Conservation (phyloP, 139 green algal genomes). For the Chlamydomonas schloesseri region DNA sequence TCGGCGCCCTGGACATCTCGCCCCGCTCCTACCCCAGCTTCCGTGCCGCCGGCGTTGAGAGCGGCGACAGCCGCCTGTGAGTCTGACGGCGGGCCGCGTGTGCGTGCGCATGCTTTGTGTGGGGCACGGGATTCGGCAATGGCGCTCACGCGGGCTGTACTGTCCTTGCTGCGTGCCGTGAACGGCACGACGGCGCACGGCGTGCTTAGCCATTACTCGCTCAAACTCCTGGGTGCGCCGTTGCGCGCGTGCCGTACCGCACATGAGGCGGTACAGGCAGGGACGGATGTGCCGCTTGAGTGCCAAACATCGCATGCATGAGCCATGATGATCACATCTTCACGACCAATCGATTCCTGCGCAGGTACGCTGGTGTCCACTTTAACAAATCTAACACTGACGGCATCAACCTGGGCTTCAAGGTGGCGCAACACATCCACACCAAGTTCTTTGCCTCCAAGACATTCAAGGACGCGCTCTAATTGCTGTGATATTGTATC, state of each 20-base stretch:
- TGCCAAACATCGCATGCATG: too few relatives aligned
- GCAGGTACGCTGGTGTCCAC: not conserved
- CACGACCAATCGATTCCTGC: too few relatives aligned
- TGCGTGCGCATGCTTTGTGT: not conserved
- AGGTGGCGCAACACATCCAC: not conserved
- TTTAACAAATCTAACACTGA: not conserved
- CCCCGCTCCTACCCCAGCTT: slow-evolving; percentile 45
- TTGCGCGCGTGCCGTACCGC: too few relatives aligned
- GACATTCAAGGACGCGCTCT: not conserved
- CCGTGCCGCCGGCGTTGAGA: not conserved
- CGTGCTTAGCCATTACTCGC: too few relatives aligned
- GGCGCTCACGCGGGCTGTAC: too few relatives aligned
- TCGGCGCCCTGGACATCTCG: not conserved
- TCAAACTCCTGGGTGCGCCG: not conserved
- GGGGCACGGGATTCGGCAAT: not conserved
- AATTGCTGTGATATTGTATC: too few relatives aligned
- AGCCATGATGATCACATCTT: too few relatives aligned
- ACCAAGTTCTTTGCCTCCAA: not conserved
- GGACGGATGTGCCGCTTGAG: too few relatives aligned
- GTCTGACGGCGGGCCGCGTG: not conserved
- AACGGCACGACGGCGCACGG: too few relatives aligned
- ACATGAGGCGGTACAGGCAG: too few relatives aligned
- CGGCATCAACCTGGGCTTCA: not conserved
- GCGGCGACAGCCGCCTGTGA: not conserved
- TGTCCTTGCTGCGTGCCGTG: too few relatives aligned